phyloP scores from a whole-genome alignment of 768 basidiomycete genomes.

The Calocybe cyanea region DNA sequence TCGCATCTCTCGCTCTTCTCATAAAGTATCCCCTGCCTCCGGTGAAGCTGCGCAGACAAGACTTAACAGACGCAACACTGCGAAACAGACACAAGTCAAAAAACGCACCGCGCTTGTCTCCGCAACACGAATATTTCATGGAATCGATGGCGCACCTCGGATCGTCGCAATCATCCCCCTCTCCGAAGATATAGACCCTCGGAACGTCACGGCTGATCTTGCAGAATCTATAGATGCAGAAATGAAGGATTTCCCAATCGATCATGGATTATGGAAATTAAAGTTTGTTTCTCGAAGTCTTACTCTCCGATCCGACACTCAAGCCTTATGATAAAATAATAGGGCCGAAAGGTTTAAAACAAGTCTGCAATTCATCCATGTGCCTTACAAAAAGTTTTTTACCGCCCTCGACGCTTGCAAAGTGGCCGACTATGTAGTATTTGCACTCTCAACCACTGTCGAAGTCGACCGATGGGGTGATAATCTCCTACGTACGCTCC shows the following conservation, averaged over 20 bases:
- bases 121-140: slow-evolving; percentile 74
- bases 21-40: slow-evolving; percentile 45
- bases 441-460: slow-evolving; percentile 72
- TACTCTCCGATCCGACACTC: too few species aligned
- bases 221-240: slow-evolving; percentile 56
- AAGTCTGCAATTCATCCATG: slow-evolving; percentile 79
- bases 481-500: slow-evolving; percentile 79
- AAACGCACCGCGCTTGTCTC: slow-evolving; percentile 69
- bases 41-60: slow-evolving; percentile 65
- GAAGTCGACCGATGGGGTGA: slow-evolving; percentile 90
- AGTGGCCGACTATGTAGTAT: slow-evolving; percentile 86
- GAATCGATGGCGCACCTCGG: slow-evolving; percentile 74
- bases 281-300: slow-evolving; percentile 37
- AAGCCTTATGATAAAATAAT: too few species aligned
- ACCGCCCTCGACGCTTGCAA: slow-evolving; percentile 80
- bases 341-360: slow-evolving; percentile 92
- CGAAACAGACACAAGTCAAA: slow-evolving; percentile 75
- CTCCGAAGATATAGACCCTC: slow-evolving; percentile 57
- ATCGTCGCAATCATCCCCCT: slow-evolving; percentile 89
- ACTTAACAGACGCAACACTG: slow-evolving; percentile 76
- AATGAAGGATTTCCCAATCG: slow-evolving; percentile 46
- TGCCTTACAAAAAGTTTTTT: slow-evolving; percentile 71
- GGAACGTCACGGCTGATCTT: slow-evolving; percentile 50
- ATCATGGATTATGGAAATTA: slow-evolving; percentile 60
- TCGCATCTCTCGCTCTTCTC: slow-evolving; percentile 49